Evolutionary conservation across 768 basidiomycete species (phyloP), one percentile per base, ranked within the genome.

Genomic region (Russula brevipes): DNA sequence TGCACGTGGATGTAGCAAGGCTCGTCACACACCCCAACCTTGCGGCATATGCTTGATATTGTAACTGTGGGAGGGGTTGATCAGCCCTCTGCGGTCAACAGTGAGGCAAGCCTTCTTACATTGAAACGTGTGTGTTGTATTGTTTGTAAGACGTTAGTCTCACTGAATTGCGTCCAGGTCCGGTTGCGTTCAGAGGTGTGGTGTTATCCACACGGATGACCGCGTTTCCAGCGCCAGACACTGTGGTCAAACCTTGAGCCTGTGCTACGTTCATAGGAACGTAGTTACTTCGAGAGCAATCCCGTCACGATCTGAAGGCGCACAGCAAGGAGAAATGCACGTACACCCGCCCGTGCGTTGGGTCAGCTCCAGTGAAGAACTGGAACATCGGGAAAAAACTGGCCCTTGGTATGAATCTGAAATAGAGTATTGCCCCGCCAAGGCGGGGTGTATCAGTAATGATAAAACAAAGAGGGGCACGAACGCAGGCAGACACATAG

Each of bases 41-140:
- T 82, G 75, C 8, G 85, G 85, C 82, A 85, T 85, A 69, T 85
- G 84, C 24, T 76, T 71, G 58, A 85, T 69, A 68, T 85, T 79
- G 66, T 81, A 77, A 41, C 76, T 79, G 50, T 19, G 24, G n/a
- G 60, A 60, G 44, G 57, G 49, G 12, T 56, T 33, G 52, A 45
- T 59, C 38, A 53, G 31, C 24, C 24, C 59, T 47, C 44, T 64
- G 42, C 59, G 64, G n/a, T n/a, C 9, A 49, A 12, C 65, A 14
- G 54, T 5, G 57, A 33, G 45, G 57, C n/a, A 33, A 8, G 50
- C 42, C 38, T n/a, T 73, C 79, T 65, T 71, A 83, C 82, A 85
- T 74, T 51, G 79, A 78, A 45, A 69, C 59, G 36, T 66, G 66
- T 49, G 49, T 66, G 39, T 46, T 44, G 19, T 67, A 66, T 6